Percentiles rank a stretch among this genome's conserved stretches.
These are phyloP conservation scores for Gypsophila paniculata DNA, from an alignment of 179 eudicot genomes.

Conservation along the genomic window DNA sequence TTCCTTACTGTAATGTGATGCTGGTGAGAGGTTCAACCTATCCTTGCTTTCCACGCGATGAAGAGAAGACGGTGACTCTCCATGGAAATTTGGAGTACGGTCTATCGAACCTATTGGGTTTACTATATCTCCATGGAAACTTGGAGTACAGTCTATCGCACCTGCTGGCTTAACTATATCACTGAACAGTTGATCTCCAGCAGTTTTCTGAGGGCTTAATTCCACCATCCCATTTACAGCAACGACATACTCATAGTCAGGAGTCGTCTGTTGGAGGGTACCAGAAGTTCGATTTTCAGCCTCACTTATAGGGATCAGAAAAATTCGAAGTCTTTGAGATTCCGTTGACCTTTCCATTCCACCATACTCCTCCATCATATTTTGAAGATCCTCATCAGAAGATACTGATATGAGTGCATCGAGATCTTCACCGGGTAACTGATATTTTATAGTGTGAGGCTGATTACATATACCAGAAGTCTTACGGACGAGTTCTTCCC, in stretches of 20 bases:
- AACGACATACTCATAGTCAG: constrained; percentile 72
- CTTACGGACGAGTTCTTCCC: constrained; percentile 52
- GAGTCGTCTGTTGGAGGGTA: constrained; percentile 43
- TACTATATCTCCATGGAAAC: constrained; percentile 34
- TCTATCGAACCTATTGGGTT: constrained; percentile 37
- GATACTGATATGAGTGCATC: constrained; percentile 95
- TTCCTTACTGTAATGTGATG: constrained; percentile 31
- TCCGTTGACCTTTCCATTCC: constrained; percentile 53
- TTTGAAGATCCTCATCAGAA: constrained; percentile 78
- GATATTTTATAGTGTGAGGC: constrained; percentile 69
- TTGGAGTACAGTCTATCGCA: constrained; percentile 41
- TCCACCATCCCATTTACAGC: constrained; percentile 73
- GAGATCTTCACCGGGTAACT: constrained; percentile 88
- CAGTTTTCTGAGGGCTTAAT: constrained; percentile 42
- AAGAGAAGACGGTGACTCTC: constrained; percentile 48
- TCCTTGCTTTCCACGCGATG: constrained; percentile 40
- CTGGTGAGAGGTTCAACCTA: constrained; percentile 33
- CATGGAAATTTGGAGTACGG: constrained; percentile 37
- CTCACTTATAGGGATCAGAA: constrained; percentile 57
- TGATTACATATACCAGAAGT: constrained; percentile 62
- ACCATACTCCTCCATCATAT: constrained; percentile 84
- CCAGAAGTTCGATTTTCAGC: constrained; percentile 45
- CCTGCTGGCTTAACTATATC: constrained; percentile 32
- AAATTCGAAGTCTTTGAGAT: constrained; percentile 66
- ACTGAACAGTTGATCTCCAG: constrained; percentile 48